A percentile compares a stretch with the other conserved stretches of the same genome.
Evolutionary conservation across 805 yeast species (phyloP).

Genomic region (Candida pseudoglaebosa): DNA sequence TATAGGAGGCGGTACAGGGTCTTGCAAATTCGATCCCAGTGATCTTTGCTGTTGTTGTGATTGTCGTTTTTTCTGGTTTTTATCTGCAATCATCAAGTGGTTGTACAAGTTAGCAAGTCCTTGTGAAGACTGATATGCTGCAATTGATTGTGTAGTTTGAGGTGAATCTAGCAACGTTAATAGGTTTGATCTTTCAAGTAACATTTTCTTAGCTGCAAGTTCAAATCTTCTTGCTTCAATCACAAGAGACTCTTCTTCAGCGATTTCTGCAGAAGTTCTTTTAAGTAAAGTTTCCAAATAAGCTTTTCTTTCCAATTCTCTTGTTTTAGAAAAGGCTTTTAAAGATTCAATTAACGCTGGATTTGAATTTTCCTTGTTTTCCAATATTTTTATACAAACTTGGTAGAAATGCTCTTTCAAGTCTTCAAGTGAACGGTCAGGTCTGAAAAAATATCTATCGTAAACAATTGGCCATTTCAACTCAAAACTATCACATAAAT

Average conservation of each 20-base stretch:
- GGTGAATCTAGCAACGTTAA: conserved; percentile 84
- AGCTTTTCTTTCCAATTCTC: conserved; percentile 75
- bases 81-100: conserved; percentile 68
- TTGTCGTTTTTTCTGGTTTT: conserved; percentile 52
- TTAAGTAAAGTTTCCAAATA: conserved; percentile 73
- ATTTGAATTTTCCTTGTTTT: conserved; percentile 36
- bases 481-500: conserved; percentile 57
- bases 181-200: conserved; percentile 75
- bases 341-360: conserved; percentile 56
- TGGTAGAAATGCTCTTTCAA: conserved; percentile 77
- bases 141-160: conserved; percentile 66
- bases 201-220: conserved; percentile 83
- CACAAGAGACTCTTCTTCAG: conserved; percentile 93
- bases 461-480: conserved; percentile 65
- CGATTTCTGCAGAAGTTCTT: conserved; percentile 93
- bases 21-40: conserved; percentile 16
- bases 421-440: conserved; percentile 62
- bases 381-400: conserved; percentile 54
- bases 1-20: conserved; percentile 57
- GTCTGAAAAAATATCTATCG: conserved; percentile 48
- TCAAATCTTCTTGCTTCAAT: conserved; percentile 92
- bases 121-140: conserved; percentile 76
- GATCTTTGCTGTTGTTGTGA: conserved; percentile 30
- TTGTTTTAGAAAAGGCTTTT: conserved; percentile 58
- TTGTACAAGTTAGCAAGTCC: conserved; percentile 86